These are phyloP conservation scores for Nothophoma quercina DNA, from an alignment of 2,329 filamentous ascomycete genomes.

Conservation along the genomic window DNA sequence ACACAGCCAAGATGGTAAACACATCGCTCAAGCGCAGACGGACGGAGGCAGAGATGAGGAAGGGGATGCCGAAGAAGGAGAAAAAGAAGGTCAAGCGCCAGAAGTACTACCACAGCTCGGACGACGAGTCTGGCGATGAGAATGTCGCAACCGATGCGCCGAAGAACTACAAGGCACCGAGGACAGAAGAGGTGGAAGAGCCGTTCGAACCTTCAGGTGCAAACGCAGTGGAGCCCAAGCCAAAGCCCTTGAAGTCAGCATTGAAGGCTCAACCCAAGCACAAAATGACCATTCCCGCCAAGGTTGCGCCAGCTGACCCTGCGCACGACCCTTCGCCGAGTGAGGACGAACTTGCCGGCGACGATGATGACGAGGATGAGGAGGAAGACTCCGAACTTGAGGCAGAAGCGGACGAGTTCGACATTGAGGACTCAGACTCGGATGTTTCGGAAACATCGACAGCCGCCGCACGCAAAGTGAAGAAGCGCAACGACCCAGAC, in stretches of 20 bases:
- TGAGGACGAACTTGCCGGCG: slow-evolving; percentile 27
- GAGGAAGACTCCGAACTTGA: slow-evolving; percentile 51
- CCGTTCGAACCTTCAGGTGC: slow-evolving; percentile 39
- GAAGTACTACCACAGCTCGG: slow-evolving; percentile 69
- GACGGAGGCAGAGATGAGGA: slow-evolving; percentile 65
- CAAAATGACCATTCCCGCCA: slow-evolving; percentile 33
- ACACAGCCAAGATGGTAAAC: slow-evolving; percentile 44
- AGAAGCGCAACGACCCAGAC: slow-evolving; percentile 89
- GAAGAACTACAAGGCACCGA: slow-evolving; percentile 58
- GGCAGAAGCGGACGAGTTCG: slow-evolving; percentile 47
- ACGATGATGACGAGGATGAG: slow-evolving; percentile 25
- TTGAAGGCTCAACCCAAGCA: slow-evolving; percentile 32
- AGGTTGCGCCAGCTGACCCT: slow-evolving; percentile 36
- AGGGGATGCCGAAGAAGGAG: slow-evolving; percentile 59
- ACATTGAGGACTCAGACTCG: slow-evolving; percentile 42
- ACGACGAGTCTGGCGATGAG: slow-evolving; percentile 65
- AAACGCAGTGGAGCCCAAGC: slow-evolving; percentile 29
- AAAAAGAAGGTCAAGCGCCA: slow-evolving; percentile 70
- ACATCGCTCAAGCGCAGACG: slow-evolving; percentile 63
- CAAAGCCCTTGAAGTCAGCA: slow-evolving; percentile 22
- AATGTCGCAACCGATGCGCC: slow-evolving; percentile 42
- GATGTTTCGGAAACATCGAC: slow-evolving; percentile 45
- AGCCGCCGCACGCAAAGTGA: slow-evolving; percentile 57
- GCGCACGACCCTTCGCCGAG: slow-evolving; percentile 40
- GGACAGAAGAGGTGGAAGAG: slow-evolving; percentile 53